Evolutionary conservation across 352 stramenopile species (phyloP), one percentile per base, ranked within the genome.

Genomic region (Sclerospora graminicola): DNA sequence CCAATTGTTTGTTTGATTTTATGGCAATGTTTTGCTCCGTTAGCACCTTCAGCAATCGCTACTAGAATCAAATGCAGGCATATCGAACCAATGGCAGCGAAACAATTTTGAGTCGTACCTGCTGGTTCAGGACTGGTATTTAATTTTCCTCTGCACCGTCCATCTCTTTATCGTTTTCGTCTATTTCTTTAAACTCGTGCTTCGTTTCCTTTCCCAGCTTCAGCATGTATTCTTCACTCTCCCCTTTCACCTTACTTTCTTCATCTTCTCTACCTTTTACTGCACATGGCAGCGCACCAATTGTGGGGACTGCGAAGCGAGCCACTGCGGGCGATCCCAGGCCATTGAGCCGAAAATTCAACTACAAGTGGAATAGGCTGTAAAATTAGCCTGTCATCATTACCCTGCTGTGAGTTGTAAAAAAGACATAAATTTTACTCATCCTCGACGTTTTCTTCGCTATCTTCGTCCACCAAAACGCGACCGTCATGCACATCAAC

Each of bases 401-500:
- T n/a, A n/a, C n/a, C n/a, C n/a, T n/a, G n/a, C n/a, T n/a, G n/a
- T n/a, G n/a, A n/a, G n/a, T 11, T 13, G 18, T 0, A 15, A 11
- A 2, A 0, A 26, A 9, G 15, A n/a, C 4, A 15, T 5, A 1
- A 9, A 5, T 8, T 20, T 2, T 27, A 69, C 63, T 84, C 70
- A 40, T 85, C 71, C 5, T 84, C 70, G 14, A 81, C 72, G 49
- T 88, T 72, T 38, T 86, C 70, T 57, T 88, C 76, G 51, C 76
- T 88, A 61, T 88, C 76, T 58, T 88, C 76, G 31, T 72, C 76
- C 41, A 68, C 72, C 7, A 83, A 64, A 35, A 88, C 76, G 34
- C 76, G 76, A 2, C 76, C 76, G 45, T 70, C 66, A 38, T 69
- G 64, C 28, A 68, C 70, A n/a, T n/a, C n/a, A n/a, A n/a, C n/a